phyloP scores from a whole-genome alignment of 2,329 filamentous ascomycete genomes.

The Colletotrichum navitas region DNA sequence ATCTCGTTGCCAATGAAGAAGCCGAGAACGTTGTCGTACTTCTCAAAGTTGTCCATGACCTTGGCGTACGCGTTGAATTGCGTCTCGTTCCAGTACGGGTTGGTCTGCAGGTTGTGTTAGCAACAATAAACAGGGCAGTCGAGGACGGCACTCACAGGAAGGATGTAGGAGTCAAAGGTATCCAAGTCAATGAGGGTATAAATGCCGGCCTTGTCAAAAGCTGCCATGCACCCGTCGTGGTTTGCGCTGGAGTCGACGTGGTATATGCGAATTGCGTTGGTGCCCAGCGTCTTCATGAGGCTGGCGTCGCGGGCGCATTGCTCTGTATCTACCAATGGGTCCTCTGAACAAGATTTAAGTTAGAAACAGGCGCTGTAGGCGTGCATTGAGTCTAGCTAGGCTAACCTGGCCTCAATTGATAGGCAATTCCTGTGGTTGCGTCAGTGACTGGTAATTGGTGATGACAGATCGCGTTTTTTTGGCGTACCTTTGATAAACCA shows the following conservation, averaged over 20 bases:
- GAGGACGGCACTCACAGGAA: constrained; percentile 61
- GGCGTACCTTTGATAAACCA: constrained; percentile 84
- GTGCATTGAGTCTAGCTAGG: constrained; percentile 25
- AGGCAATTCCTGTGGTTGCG: constrained; percentile 74
- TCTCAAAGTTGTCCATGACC: constrained; percentile 82
- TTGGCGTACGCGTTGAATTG: constrained; percentile 76
- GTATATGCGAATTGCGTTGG: constrained; percentile 89
- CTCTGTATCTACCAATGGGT: constrained; percentile 80
- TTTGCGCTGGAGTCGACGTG: constrained; percentile 80
- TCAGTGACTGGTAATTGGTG: constrained; percentile 25
- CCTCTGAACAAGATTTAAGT: constrained; percentile 57
- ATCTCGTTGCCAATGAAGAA: constrained; percentile 94
- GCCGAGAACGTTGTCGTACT: constrained; percentile 84
- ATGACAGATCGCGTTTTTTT: not conserved
- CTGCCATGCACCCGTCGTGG: constrained; percentile 85
- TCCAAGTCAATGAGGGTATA: constrained; percentile 89
- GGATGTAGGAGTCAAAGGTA: constrained; percentile 77
- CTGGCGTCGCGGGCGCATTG: constrained; percentile 83
- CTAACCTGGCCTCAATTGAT: constrained; percentile 66
- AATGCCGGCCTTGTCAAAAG: constrained; percentile 83
- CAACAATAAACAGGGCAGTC: not conserved
- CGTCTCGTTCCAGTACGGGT: constrained; percentile 78
- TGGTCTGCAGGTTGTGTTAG: constrained; percentile 55
- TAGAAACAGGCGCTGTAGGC: constrained; percentile 25
- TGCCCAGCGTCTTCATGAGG: constrained; percentile 83